Percentiles rank a stretch among this genome's conserved stretches.
phyloP scores from a whole-genome alignment of 108 stramenopile genomes.

The Nitzschia sp. region DNA sequence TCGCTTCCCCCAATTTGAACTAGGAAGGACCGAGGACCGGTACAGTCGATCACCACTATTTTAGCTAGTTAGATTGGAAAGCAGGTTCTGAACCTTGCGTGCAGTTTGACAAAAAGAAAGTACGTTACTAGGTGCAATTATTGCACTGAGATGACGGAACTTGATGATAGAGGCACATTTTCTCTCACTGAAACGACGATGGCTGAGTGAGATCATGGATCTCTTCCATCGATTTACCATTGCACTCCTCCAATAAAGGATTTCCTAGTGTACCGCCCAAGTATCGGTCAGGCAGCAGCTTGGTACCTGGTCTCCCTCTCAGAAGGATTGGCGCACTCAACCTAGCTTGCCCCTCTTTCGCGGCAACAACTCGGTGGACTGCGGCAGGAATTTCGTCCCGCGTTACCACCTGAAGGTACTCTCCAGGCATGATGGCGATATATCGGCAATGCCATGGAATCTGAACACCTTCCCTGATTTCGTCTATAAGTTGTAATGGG shows the following conservation, averaged over 20 bases:
- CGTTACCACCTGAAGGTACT: constrained; percentile 71
- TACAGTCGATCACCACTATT: too few relatives aligned
- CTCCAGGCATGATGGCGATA: constrained; percentile 79
- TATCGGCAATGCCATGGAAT: constrained; percentile 81
- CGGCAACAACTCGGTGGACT: constrained; percentile 77
- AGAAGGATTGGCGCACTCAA: constrained; percentile 71
- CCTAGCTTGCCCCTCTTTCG: constrained; percentile 39
- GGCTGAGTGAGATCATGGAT: constrained; percentile 69
- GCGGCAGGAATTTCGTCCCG: constrained; percentile 78
- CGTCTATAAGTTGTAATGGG: constrained; percentile 15
- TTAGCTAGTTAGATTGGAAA: too few relatives aligned
- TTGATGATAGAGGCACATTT: too few relatives aligned
- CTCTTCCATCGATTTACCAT: constrained; percentile 77
- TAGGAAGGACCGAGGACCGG: too few relatives aligned
- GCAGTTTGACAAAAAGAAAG: too few relatives aligned
- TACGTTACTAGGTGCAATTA: too few relatives aligned
- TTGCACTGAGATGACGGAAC: too few relatives aligned
- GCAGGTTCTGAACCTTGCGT: too few relatives aligned
- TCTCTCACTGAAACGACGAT: constrained; percentile 14
- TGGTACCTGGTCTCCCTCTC: constrained; percentile 66
- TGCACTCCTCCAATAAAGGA: constrained; percentile 53
- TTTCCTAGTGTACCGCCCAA: constrained; percentile 56
- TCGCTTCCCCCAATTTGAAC: too few relatives aligned
- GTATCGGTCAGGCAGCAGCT: constrained; percentile 59
- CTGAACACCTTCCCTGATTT: constrained; percentile 27